Evolutionary conservation across 1,139 yeast species (phyloP), one percentile per base, ranked within the genome.

Genomic region (Pichia sp.): DNA sequence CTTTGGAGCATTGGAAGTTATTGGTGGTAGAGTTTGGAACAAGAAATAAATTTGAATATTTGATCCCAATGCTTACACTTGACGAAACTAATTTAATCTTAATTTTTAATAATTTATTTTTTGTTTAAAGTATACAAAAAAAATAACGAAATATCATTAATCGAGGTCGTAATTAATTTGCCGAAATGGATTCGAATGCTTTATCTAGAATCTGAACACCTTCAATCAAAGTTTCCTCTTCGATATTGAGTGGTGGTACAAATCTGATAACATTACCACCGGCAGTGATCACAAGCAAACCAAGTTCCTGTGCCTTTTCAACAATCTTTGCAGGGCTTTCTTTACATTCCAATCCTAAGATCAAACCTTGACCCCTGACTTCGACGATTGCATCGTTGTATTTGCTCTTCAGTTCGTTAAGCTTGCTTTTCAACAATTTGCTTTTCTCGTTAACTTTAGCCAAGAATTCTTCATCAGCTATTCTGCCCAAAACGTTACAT

Each of bases 221-320:
- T 59, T 80, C 79, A 41, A 75, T 74, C 48, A 89, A 80, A 44
- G 78, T 79, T 26, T 80, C 83, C 51, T 84, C 81, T 30, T 83
- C 85, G 56, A 90, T 89, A 61, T 87, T 90, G 66, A 93, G 76
- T 3, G 99, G 95, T 22, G 99, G 99, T 22, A 93, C 95, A 56
- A 93, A 75, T 70, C 99, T 80, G 48, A 93, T 72, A 5, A 95
- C 93, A 66, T 90, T 90, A 65, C 85, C 83, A 49, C 98, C 99
- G 13, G 97, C 96, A 43, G 96, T 85, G 54, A 93, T 87, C 28
- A 90, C 79, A 57, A 93, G 72, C 56, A 93, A 73, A 1, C 98
- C 98, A 56, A 81, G 72, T 49, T 87, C 86, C 64, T 95, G 79
- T 45, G 95, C 89, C 55, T 76, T 78, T 37, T 73, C 73, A 30